Percentiles rank a stretch among this genome's conserved stretches.
Evolutionary conservation across 768 basidiomycete species (phyloP).

Genomic region (Rhodotorula diobovata): DNA sequence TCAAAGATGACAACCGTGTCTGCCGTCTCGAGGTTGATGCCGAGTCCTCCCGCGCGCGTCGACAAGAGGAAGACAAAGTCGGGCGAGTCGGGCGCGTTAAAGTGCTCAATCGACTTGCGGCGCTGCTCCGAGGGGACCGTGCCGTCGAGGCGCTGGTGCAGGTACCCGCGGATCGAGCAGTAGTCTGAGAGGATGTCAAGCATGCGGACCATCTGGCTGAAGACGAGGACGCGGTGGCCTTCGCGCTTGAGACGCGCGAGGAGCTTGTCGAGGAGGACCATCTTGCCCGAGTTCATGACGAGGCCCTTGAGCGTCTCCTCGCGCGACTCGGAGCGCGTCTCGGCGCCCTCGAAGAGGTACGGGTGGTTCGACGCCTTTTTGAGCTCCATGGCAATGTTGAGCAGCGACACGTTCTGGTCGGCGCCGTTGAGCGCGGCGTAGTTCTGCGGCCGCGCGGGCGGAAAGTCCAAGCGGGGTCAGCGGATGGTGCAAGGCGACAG

Average conservation of each 20-base stretch:
- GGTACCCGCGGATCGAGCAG: constrained; percentile 81
- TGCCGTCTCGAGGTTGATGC: constrained; percentile 97
- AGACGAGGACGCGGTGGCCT: constrained; percentile 94
- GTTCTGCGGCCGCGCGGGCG: constrained; percentile 57
- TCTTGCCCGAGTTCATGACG: constrained; percentile 96
- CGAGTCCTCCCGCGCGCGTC: constrained; percentile 92
- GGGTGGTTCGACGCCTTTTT: constrained; percentile 95
- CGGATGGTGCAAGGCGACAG: neutral
- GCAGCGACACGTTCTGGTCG: constrained; percentile 80
- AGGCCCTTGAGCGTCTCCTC: constrained; percentile 92
- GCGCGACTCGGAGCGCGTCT: constrained; percentile 57
- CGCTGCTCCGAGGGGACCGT: constrained; percentile 81
- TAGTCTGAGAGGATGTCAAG: constrained; percentile 98
- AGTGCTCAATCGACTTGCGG: constrained; percentile 94
- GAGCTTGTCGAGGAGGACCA: constrained; percentile 96
- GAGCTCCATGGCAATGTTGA: constrained; percentile 98
- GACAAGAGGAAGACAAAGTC: constrained; percentile 97
- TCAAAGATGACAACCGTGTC: constrained; percentile 99
- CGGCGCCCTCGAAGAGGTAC: constrained; percentile 94
- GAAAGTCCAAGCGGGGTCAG: constrained; percentile 11
- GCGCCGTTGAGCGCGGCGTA: constrained; percentile 80
- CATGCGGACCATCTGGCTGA: constrained; percentile 97
- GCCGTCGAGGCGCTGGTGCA: constrained; percentile 90
- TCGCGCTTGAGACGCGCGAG: constrained; percentile 82
- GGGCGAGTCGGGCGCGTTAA: constrained; percentile 84